phyloP scores from a whole-genome alignment of 108 stramenopile genomes.

The Stephanodiscus minutulus region DNA sequence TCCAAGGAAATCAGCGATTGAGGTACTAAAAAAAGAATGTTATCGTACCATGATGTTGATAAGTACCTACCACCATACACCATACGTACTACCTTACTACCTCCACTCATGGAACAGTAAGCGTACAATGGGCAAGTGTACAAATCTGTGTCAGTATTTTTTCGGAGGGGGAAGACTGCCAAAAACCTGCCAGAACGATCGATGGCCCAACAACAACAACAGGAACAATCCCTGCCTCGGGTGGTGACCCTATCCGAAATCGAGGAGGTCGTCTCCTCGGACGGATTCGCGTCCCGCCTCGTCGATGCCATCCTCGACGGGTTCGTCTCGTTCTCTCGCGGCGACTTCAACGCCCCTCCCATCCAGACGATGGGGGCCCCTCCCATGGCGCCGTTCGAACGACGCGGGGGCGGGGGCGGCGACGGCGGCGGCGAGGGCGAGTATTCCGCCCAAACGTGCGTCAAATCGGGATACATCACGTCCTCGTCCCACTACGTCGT shows the following conservation, averaged over 20 bases:
- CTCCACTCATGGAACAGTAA: too few species aligned
- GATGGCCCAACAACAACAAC: too few species aligned
- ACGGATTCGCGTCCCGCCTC: conserved; percentile 43
- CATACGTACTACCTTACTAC: too few species aligned
- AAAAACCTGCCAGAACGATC: too few species aligned
- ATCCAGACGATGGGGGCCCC: conserved; percentile 75
- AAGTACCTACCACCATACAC: too few species aligned
- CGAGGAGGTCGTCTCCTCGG: conserved; percentile 39
- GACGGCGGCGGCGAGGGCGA: not conserved
- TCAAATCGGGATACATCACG: conserved; percentile 74
- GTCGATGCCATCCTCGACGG: conserved; percentile 61
- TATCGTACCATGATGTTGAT: too few species aligned
- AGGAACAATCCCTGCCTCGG: conserved; percentile 13
- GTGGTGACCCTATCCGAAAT: conserved; percentile 52
- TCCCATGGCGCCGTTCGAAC: conserved; percentile 62
- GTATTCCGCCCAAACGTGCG: conserved; percentile 64
- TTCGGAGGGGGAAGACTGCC: too few species aligned
- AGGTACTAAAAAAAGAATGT: too few species aligned
- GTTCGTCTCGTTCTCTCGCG: conserved; percentile 53
- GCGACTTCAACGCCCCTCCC: conserved; percentile 63
- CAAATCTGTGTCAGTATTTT: too few species aligned
- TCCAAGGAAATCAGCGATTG: too few species aligned
- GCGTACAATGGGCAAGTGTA: too few species aligned
- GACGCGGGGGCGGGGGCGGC: not conserved
- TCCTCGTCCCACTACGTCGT: conserved; percentile 62